Conservation (phyloP, 2,329 filamentous ascomycete genomes). For the Hymenoscyphus fructigenus region DNA sequence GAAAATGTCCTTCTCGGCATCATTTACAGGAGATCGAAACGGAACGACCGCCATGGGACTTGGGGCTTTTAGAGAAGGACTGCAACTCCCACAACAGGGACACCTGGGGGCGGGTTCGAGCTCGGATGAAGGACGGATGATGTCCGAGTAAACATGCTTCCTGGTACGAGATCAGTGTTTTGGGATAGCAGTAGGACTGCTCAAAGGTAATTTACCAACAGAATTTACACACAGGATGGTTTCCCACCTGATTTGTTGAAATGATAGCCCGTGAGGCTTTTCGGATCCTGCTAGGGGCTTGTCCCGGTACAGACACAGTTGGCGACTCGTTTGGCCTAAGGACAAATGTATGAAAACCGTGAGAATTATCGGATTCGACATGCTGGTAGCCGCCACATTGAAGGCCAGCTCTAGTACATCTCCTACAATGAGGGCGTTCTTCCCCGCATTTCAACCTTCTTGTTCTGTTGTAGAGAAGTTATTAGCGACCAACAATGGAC, state of each 20-base stretch:
- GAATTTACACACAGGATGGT: neutral
- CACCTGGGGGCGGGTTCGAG: neutral
- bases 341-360: neutral
- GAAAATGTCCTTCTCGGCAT: neutral
- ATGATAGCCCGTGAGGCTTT: neutral
- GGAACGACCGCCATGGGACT: neutral
- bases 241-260: neutral
- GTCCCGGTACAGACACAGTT: neutral
- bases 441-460: neutral
- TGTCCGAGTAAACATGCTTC: neutral
- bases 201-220: neutral
- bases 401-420: neutral
- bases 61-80: neutral
- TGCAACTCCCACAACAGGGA: neutral
- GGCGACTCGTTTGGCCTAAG: neutral
- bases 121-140: neutral
- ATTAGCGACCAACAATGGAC: neutral
- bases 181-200: neutral
- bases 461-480: neutral
- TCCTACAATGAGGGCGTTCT: neutral
- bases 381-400: neutral
- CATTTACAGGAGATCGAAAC: neutral
- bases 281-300: neutral
- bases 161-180: neutral
- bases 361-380: neutral